Base-by-base conservation (phyloP, 208 protist species). In the Endotrypanum monterogeii region DNA sequence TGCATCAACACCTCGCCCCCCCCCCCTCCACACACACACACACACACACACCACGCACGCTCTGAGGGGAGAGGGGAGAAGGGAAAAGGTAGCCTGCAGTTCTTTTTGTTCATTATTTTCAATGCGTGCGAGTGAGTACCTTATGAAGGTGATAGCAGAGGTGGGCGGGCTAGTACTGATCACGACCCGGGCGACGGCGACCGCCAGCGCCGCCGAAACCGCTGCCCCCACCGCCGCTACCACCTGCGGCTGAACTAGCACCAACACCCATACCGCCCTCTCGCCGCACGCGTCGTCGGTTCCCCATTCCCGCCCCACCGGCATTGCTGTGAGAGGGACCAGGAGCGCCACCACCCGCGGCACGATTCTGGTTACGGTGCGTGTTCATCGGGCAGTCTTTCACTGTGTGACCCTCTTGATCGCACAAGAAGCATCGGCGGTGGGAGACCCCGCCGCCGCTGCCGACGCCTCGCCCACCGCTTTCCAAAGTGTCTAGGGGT, bases 301-400 rank as follows among this genome's bases (percentile, higher is more conserved):
- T 62, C 14, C 28, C 68, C 30, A 74, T 56, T 39, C 65, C 67
- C 56, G 61, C 71, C 30, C 70, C 55, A 16, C 67, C 54, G 9
- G 62, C 57, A 52, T 69, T 63, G 23, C 30, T 69, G n/a, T 56
- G 73, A 50, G 44, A 56, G 32, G 50, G 67, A 25, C 65, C 77
- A 23, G 68, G 68, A 0, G 44, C 30, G 50, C 87, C 80, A 81
- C 74, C 52, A 9, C 68, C 68, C 6, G 51, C 57, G 3, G 48
- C 82, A 74, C 78, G 78, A 61, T 67, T 58, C 67, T 37, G 37
- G n/a, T 63, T 60, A 58, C 68, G 68, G 68, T 90, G 68, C 66
- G 80, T 68, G 62, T 92, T 92, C 71, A 87, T 84, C 2, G 93
- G 93, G 65, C 93, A 97, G 80, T 97, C 87, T 50, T 78, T 67